phyloP scores from a whole-genome alignment of 1,284 basidiomycete genomes.

The Leccinum angustisporum region DNA sequence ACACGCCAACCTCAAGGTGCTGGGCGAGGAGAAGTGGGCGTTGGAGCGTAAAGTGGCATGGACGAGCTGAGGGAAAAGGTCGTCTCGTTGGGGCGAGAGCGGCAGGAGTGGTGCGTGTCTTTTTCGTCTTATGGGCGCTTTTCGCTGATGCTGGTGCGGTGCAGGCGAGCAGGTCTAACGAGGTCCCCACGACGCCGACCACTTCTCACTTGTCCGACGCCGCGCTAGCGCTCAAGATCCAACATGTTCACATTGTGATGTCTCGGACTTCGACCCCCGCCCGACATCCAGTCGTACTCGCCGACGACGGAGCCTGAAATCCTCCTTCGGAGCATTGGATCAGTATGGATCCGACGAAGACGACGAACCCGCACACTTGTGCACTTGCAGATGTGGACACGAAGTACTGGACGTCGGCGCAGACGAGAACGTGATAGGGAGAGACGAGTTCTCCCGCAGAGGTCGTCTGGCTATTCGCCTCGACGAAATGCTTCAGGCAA shows the following conservation, averaged over 20 bases:
- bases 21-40: no score
- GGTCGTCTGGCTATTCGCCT: slow-evolving; percentile 78
- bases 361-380: slow-evolving; percentile 55
- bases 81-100: no score
- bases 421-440: slow-evolving; percentile 53
- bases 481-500: slow-evolving; percentile 83
- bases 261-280: slow-evolving; percentile 65
- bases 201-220: slow-evolving; percentile 40
- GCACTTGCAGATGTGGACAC: slow-evolving; percentile 76
- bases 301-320: slow-evolving; percentile 47
- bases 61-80: no score
- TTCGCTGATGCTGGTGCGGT: no score
- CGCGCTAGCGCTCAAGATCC: slow-evolving; percentile 66
- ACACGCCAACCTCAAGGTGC: no score
- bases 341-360: slow-evolving; percentile 71
- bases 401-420: slow-evolving; percentile 68
- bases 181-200: no score
- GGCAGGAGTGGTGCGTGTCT: no score
- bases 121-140: no score
- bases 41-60: no score
- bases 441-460: slow-evolving; percentile 66
- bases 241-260: slow-evolving; percentile 65
- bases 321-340: slow-evolving; percentile 50
- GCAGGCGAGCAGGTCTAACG: no score
- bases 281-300: slow-evolving; percentile 55